These are phyloP conservation scores for Talaromyces sp. DNA, from an alignment of 2,329 filamentous ascomycete genomes.

Conservation along the genomic window DNA sequence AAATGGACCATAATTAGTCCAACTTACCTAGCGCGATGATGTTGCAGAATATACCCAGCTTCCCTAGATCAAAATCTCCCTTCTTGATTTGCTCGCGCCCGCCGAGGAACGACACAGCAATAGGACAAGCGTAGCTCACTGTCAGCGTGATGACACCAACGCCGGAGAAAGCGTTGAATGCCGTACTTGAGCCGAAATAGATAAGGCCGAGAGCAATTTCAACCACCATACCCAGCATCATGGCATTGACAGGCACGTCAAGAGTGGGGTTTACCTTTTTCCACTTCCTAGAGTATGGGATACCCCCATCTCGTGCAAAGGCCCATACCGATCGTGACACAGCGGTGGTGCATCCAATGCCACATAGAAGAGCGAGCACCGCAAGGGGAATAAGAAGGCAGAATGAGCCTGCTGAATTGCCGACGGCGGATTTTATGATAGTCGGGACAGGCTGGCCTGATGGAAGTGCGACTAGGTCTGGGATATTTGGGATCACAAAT, in stretches of 20 bases:
- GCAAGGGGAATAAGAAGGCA: constrained; percentile 68
- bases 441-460: constrained; percentile 74
- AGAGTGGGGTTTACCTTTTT: constrained; percentile 63
- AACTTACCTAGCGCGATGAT: constrained; percentile 61
- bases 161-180: constrained; percentile 77
- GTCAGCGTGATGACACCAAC: constrained; percentile 77
- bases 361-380: constrained; percentile 52
- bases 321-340: constrained; percentile 17
- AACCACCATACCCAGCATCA: constrained; percentile 67
- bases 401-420: constrained; percentile 70
- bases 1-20: background rate
- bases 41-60: constrained; percentile 63
- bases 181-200: constrained; percentile 73
- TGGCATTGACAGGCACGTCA: constrained; percentile 68
- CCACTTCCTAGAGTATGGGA: constrained; percentile 68
- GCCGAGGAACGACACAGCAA: constrained; percentile 60
- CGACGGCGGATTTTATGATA: constrained; percentile 73
- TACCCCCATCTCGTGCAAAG: constrained; percentile 35
- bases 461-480: constrained; percentile 62
- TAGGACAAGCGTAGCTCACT: constrained; percentile 67
- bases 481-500: constrained; percentile 71
- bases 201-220: constrained; percentile 72
- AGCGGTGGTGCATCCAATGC: constrained; percentile 17
- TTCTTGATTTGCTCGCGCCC: constrained; percentile 59
- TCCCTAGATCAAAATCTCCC: constrained; percentile 55